Evolutionary conservation across 2,329 filamentous ascomycete genomes (phyloP).

Genomic region (Ophiostoma sp.): DNA sequence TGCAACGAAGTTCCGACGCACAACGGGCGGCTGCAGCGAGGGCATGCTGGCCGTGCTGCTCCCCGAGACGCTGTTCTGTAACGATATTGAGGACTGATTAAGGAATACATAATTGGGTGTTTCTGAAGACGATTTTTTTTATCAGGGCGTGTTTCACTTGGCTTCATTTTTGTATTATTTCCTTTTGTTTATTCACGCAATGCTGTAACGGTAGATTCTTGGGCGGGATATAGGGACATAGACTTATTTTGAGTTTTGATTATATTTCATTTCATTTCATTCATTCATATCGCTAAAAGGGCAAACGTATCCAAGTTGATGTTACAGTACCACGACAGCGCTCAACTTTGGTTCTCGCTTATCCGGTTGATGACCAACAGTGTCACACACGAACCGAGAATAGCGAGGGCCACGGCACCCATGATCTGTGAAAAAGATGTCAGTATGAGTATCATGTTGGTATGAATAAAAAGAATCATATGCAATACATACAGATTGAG

Average conservation of each 20-base stretch:
- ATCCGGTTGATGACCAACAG: constrained; percentile 55
- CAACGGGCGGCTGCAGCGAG: constrained; percentile 66
- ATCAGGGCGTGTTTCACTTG: neutral
- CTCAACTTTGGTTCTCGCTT: constrained; percentile 29
- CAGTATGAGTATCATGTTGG: neutral
- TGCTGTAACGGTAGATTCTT: neutral
- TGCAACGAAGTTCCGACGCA: constrained; percentile 57
- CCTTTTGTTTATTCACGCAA: neutral
- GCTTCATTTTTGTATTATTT: neutral
- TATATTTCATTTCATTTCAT: neutral
- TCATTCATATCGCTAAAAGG: neutral
- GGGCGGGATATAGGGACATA: neutral
- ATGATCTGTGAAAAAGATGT: constrained; percentile 51
- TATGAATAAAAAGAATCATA: neutral
- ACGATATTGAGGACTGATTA: constrained; percentile 4
- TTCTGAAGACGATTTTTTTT: neutral
- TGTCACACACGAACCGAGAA: constrained; percentile 65
- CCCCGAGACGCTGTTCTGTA: constrained; percentile 28
- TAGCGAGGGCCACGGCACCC: constrained; percentile 59
- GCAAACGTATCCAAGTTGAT: neutral
- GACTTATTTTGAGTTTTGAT: neutral
- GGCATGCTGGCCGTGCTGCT: constrained; percentile 30
- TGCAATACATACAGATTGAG: constrained; percentile 66
- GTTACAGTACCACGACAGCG: neutral
- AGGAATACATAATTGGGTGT: neutral